phyloP scores from a whole-genome alignment of 2,329 filamentous ascomycete species.

The Sclerotinia subarctica region DNA sequence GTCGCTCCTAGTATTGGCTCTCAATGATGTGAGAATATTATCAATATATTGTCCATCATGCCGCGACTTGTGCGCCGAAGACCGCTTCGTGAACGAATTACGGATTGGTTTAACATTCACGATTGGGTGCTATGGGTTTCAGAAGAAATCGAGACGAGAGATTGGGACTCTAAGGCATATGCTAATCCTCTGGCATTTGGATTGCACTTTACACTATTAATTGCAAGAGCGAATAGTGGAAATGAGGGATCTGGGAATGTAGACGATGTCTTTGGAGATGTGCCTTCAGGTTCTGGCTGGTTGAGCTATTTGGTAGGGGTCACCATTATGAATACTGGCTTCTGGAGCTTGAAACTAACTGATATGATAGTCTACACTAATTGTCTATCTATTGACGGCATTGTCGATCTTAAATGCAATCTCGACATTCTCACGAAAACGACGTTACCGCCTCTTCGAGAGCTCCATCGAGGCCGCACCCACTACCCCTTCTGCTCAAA shows the following conservation, averaged over 20 bases:
- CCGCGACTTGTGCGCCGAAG: conserved; percentile 79
- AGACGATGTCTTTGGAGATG: conserved; percentile 85
- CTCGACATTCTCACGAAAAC: conserved; percentile 77
- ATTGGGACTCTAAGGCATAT: conserved; percentile 81
- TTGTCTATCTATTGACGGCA: conserved; percentile 66
- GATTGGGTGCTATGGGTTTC: conserved; percentile 89
- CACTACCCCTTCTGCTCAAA: conserved; percentile 78
- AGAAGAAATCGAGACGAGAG: conserved; percentile 86
- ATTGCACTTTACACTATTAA: conserved; percentile 75
- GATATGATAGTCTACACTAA: conserved; percentile 56
- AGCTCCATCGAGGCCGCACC: conserved; percentile 72
- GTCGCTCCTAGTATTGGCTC: background rate
- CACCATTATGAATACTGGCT: background rate
- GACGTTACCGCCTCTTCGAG: conserved; percentile 90
- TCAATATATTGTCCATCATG: conserved; percentile 44
- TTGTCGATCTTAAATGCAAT: conserved; percentile 73
- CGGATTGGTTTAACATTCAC: conserved; percentile 76
- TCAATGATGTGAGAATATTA: conserved; percentile 12
- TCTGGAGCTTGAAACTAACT: conserved; percentile 24
- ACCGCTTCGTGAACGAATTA: conserved; percentile 77
- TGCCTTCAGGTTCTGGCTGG: conserved; percentile 59
- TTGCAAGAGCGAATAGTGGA: conserved; percentile 75
- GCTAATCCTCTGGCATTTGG: conserved; percentile 71
- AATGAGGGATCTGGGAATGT: conserved; percentile 45
- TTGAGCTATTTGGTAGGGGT: conserved; percentile 55